Evolutionary conservation across 2,329 filamentous ascomycete genomes (phyloP), one percentile per base, ranked within the genome.

Genomic region (Colletotrichum sp.): DNA sequence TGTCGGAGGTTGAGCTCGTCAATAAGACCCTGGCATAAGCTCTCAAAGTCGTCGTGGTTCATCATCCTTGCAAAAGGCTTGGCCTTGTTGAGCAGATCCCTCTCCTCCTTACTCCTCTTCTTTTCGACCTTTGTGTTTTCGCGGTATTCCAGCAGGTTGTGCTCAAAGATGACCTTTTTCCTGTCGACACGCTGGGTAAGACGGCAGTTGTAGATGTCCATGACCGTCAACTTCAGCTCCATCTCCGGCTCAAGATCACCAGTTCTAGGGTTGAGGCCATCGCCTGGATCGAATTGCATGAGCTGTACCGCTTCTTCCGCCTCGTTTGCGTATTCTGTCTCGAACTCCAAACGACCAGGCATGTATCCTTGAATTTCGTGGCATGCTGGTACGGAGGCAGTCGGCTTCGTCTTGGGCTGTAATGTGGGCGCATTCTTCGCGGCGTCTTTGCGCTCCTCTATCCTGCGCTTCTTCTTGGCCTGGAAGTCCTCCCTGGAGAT

Each of bases 321-420:
- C 81, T 99, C 97, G 81, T 99, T 99, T 81, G 96, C 95, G 82
- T 98, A 97, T 81, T 99, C 97, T 0, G 95, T 98, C 88, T 99
- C 97, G 78, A 99, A 99, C 81, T 99, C 97, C 78, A 99, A 86
- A 55, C 97, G 95, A 59, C 97, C 97, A 4, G 97, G 97, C 97
- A 99, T 99, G 83, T 98, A 99, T 4, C 97, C 97, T 84, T 98
- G 96, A 48, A 99, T 97, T 85, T 99, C 97, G 87, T 99, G 97
- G 84, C 97, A 99, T 38, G 96, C 94, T 1, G 97, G 97, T 4
- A 98, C 96, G 87, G 95, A 98, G 10, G 96, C 96, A 0, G 96
- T 98, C 0, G 97, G 97, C 82, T 98, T 98, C 79, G 96, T 96
- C 85, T 98, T 98, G 2, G 96, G 95, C 28, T 95, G 94, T 48